A percentile compares a stretch with the other conserved stretches of the same genome.
Conservation (phyloP, 768 basidiomycete species). For the Suillus occidentalis region DNA sequence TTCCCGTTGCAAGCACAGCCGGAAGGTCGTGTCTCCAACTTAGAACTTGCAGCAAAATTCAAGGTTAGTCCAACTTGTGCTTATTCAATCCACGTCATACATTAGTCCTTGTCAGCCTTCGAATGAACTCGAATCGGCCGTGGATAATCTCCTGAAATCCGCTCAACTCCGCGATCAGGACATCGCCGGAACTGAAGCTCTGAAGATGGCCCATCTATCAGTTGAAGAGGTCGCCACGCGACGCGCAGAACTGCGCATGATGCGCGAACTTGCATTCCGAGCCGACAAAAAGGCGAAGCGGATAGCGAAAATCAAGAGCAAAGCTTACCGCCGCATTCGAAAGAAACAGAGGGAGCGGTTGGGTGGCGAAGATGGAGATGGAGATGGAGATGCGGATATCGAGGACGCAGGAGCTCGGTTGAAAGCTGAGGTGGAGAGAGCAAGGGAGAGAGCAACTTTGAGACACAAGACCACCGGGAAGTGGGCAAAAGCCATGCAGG, state of each 20-base stretch:
- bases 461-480: constrained; percentile 86
- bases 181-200: constrained; percentile 76
- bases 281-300: constrained; percentile 90
- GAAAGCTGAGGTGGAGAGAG: constrained; percentile 76
- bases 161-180: constrained; percentile 85
- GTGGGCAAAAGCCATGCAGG: constrained; percentile 79
- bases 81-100: background rate
- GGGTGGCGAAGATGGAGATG: constrained; percentile 46
- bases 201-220: constrained; percentile 77
- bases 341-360: constrained; percentile 74
- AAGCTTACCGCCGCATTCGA: constrained; percentile 83
- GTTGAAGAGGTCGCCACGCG: constrained; percentile 85
- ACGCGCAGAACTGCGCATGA: constrained; percentile 77
- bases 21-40: constrained; percentile 58
- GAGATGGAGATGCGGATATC: constrained; percentile 40
- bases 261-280: constrained; percentile 92
- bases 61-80: constrained; percentile 47
- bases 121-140: constrained; percentile 80
- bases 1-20: constrained; percentile 78
- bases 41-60: constrained; percentile 81
- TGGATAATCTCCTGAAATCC: constrained; percentile 75
- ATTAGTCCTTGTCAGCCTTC: constrained; percentile 54
- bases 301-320: constrained; percentile 93
- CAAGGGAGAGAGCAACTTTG: constrained; percentile 87
- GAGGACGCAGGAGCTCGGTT: constrained; percentile 52